These are phyloP conservation scores for Naumovozyma baii DNA, from an alignment of 805 yeast genomes.

Conservation along the genomic window DNA sequence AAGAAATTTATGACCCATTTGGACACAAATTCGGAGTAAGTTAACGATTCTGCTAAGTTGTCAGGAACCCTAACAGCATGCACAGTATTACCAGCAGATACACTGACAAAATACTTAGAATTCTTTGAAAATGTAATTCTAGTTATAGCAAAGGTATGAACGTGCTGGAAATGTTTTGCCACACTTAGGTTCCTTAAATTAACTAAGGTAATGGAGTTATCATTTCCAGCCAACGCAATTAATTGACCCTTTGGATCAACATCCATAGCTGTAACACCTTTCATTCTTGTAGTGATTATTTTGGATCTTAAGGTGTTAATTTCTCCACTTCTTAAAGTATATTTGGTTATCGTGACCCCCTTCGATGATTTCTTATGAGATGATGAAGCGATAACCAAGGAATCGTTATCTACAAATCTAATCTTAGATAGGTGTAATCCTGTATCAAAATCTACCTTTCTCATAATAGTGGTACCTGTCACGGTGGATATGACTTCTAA, in stretches of 20 bases:
- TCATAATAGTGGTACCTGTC: constrained; percentile 31
- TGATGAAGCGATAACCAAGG: constrained; percentile 37
- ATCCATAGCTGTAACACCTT: constrained; percentile 50
- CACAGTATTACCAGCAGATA: constrained; percentile 69
- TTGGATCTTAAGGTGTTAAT: constrained; percentile 20
- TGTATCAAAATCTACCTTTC: constrained; percentile 27
- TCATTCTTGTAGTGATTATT: constrained; percentile 31
- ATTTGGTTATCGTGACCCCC: constrained; percentile 33
- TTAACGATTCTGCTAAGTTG: constrained; percentile 32
- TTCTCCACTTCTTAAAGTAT: constrained; percentile 23
- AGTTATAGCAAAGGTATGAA: constrained; percentile 75
- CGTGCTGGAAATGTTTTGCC: constrained; percentile 43
- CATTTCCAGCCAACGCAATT: constrained; percentile 40
- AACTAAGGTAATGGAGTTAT: constrained; percentile 53
- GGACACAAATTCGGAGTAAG: constrained; percentile 13
- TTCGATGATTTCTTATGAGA: constrained; percentile 28
- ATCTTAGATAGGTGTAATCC: constrained; percentile 25
- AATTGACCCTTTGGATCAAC: constrained; percentile 28
- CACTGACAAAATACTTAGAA: constrained; percentile 58
- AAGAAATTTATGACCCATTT: constrained; percentile 14
- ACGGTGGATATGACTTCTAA: constrained; percentile 37
- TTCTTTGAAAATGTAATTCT: constrained; percentile 57
- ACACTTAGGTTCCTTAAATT: constrained; percentile 42
- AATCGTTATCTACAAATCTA: constrained; percentile 28
- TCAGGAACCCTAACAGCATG: constrained; percentile 54